Conservation (phyloP, 768 basidiomycete species). For the Coprinellus micaceus region DNA sequence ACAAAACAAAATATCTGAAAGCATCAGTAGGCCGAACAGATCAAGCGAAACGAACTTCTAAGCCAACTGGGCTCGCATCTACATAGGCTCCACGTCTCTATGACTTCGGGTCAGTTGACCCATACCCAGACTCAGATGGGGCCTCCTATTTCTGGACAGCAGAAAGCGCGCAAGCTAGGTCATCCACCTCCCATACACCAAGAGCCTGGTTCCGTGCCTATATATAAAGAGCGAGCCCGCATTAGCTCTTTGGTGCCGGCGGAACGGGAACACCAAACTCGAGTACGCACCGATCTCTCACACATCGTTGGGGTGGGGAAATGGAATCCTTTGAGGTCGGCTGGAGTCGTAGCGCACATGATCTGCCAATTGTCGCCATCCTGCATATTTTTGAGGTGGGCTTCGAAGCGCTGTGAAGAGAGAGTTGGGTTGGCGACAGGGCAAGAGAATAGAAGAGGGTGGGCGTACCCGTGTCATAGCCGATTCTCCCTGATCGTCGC, state of each 20-base stretch:
- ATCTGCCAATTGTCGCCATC: constrained; percentile 27
- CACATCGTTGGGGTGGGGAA: constrained; percentile 21
- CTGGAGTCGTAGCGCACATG: constrained; percentile 29
- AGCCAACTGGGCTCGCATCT: too few relatives aligned
- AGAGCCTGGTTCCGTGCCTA: constrained; percentile 10
- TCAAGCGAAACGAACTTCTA: too few relatives aligned
- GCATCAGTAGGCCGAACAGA: too few relatives aligned
- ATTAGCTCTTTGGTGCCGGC: too few relatives aligned
- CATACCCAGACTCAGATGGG: too few relatives aligned
- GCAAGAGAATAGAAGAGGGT: not conserved
- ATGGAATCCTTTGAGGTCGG: constrained; percentile 23
- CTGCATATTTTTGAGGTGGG: constrained; percentile 22
- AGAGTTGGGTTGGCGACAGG: not conserved
- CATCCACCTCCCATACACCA: constrained; percentile 16
- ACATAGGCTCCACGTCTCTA: too few relatives aligned
- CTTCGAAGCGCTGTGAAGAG: constrained; percentile 18
- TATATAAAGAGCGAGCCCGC: not conserved
- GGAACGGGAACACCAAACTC: too few relatives aligned
- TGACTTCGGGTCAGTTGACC: too few relatives aligned
- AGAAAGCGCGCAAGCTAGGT: not conserved
- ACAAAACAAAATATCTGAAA: too few relatives aligned
- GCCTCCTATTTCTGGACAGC: too few relatives aligned
- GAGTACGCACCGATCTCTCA: constrained; percentile 6
- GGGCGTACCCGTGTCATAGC: constrained; percentile 13
- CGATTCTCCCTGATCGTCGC: constrained; percentile 19